These are phyloP conservation scores for Funneliformis geosporum DNA, from an alignment of 192 early-diverging fungal species.

Conservation along the genomic window DNA sequence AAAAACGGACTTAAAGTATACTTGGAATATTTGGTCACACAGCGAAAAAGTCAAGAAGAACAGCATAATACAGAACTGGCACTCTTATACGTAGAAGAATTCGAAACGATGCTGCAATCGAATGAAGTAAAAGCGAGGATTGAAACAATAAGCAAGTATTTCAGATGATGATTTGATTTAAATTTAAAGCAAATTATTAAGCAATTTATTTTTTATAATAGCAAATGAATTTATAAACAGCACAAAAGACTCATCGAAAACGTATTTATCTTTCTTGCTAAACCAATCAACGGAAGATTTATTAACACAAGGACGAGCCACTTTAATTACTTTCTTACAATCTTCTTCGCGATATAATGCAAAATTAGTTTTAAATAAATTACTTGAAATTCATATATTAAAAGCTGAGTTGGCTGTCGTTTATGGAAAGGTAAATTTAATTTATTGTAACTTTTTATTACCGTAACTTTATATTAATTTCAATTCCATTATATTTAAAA, in stretches of 20 bases:
- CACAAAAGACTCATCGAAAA: conserved; percentile 12
- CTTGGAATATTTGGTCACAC: conserved; percentile 55
- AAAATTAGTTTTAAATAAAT: conserved; percentile 36
- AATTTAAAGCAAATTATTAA: conserved; percentile 2
- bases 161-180: neutral
- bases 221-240: conserved; percentile 21
- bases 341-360: conserved; percentile 39
- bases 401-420: conserved; percentile 51
- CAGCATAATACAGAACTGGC: conserved; percentile 45
- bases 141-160: conserved; percentile 15
- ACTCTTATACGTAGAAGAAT: conserved; percentile 42
- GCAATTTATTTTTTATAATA: neutral
- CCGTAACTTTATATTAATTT: neutral
- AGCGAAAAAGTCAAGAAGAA: conserved; percentile 46
- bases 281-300: conserved; percentile 29
- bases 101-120: conserved; percentile 27
- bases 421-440: conserved; percentile 47
- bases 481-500: conserved; percentile 16
- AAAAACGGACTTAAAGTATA: conserved; percentile 42
- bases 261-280: conserved; percentile 37
- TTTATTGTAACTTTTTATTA: neutral
- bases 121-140: conserved; percentile 7
- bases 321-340: conserved; percentile 48
- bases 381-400: conserved; percentile 39
- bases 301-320: conserved; percentile 36